These are phyloP conservation scores for Mediolabrus comicus DNA, from an alignment of 108 stramenopile species.

Conservation along the genomic window DNA sequence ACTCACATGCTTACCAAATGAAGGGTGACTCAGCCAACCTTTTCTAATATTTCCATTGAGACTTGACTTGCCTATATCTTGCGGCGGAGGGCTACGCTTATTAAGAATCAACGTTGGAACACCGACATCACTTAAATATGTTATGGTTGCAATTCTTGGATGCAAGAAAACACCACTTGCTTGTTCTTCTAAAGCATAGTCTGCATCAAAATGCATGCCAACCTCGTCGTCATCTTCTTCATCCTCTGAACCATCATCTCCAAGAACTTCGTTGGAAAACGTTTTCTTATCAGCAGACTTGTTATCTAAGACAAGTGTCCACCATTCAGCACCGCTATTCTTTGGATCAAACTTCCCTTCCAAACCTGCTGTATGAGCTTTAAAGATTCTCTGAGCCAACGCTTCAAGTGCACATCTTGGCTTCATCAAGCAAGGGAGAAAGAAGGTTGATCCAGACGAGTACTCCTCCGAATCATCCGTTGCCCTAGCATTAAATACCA, in stretches of 20 bases:
- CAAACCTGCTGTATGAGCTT: conserved; percentile 61
- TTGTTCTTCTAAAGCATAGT: conserved; percentile 88
- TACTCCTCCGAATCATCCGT: conserved; percentile 72
- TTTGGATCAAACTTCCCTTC: conserved; percentile 59
- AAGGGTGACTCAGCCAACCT: conserved; percentile 78
- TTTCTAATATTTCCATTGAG: conserved; percentile 64
- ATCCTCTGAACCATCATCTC: conserved; percentile 45
- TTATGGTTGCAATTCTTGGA: conserved; percentile 86
- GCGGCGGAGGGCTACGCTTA: conserved; percentile 55
- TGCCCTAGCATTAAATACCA: conserved; percentile 77
- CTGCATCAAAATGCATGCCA: conserved; percentile 90
- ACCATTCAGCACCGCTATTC: conserved; percentile 90
- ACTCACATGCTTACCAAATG: conserved; percentile 79
- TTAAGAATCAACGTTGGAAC: conserved; percentile 83
- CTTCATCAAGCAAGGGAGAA: conserved; percentile 74
- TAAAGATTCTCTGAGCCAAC: conserved; percentile 74
- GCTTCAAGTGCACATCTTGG: conserved; percentile 85
- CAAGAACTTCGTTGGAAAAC: conserved; percentile 11
- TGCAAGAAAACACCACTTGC: conserved; percentile 61
- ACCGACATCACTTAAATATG: conserved; percentile 81
- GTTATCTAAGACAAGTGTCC: conserved; percentile 84
- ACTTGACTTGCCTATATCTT: conserved; percentile 54
- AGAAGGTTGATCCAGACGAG: conserved; percentile 79
- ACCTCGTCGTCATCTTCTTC: conserved; percentile 77
- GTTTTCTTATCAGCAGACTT: conserved; percentile 13